Conservation (phyloP, 495 filamentous ascomycete genomes). For the Talaromyces wortmannii region DNA sequence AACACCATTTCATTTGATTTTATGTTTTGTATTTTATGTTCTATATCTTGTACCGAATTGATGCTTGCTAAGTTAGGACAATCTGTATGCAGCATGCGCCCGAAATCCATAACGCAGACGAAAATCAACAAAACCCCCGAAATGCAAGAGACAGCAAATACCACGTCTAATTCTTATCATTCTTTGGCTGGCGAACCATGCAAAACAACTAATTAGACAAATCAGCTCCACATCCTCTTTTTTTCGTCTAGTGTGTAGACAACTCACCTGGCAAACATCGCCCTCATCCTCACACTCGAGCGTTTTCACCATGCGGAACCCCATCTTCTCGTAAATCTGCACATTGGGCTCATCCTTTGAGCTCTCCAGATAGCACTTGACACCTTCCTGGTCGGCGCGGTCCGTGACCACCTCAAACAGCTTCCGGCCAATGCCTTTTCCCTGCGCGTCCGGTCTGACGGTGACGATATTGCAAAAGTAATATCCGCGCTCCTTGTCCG, state of each 20-base stretch:
- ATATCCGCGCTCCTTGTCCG: constrained; percentile 47
- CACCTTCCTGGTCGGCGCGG: constrained; percentile 49
- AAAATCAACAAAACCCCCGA: neutral
- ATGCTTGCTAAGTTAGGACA: no score
- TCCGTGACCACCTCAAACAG: constrained; percentile 51
- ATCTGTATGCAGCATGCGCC: neutral
- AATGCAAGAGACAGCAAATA: neutral
- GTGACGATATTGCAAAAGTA: constrained; percentile 66
- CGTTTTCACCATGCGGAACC: constrained; percentile 52
- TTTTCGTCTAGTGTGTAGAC: no score
- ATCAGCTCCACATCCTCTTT: no score
- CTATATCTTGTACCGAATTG: no score
- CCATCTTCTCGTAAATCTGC: constrained; percentile 56
- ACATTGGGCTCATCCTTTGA: constrained; percentile 55
- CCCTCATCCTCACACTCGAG: constrained; percentile 54
- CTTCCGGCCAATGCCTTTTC: constrained; percentile 47
- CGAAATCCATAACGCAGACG: neutral
- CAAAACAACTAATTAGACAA: constrained; percentile 27
- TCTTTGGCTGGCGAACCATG: constrained; percentile 23
- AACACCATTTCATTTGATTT: neutral
- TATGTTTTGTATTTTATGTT: neutral
- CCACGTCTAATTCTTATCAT: constrained; percentile 2
- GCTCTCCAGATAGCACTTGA: constrained; percentile 56
- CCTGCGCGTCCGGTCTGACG: constrained; percentile 52
- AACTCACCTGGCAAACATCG: constrained; percentile 30